Conservation (phyloP, 441 rosid species). For the Pelargonium myrrhifolium region DNA sequence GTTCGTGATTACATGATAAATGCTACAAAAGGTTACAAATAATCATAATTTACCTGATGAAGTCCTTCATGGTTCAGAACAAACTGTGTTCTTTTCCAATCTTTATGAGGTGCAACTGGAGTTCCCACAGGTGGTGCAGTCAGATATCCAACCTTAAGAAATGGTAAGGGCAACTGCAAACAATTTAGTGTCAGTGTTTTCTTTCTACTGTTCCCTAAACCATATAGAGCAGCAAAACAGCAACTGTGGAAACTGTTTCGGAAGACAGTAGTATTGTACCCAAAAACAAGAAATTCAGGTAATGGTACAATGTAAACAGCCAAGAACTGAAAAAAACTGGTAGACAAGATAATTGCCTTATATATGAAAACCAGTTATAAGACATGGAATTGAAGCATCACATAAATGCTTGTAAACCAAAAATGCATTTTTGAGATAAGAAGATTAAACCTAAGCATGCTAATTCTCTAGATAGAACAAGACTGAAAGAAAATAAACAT, state of each 20-base stretch:
- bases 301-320: background rate
- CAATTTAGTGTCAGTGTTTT: constrained; percentile 22
- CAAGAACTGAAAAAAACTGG: background rate
- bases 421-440: background rate
- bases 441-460: background rate
- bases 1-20: too few species aligned
- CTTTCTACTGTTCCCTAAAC: background rate
- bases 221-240: background rate
- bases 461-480: background rate
- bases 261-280: background rate
- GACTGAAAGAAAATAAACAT: background rate
- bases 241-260: background rate
- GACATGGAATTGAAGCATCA: background rate
- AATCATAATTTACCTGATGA: constrained; percentile 51
- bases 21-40: background rate
- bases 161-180: constrained; percentile 83
- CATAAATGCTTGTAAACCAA: background rate
- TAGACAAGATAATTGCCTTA: background rate
- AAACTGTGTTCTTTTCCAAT: constrained; percentile 77
- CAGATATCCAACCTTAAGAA: constrained; percentile 80
- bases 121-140: constrained; percentile 74
- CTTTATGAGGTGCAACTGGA: constrained; percentile 71
- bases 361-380: background rate
- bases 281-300: background rate
- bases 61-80: constrained; percentile 79